phyloP scores from a whole-genome alignment of 2,329 filamentous ascomycete genomes.

The Rutstroemia sydowiana region DNA sequence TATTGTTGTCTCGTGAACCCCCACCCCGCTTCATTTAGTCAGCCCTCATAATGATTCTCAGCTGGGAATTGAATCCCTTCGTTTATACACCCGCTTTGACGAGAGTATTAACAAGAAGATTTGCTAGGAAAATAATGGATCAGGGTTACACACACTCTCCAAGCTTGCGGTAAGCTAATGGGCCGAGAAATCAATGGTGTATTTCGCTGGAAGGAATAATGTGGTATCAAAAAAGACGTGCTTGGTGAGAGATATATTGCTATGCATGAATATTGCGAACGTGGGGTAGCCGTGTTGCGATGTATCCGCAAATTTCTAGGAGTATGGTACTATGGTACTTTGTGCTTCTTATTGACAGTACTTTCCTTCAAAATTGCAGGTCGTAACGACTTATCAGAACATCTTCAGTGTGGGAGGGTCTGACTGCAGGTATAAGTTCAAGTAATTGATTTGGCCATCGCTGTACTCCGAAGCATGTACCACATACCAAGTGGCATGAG shows the following conservation, averaged over 20 bases:
- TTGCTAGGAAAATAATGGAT: neutral
- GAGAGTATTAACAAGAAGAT: constrained; percentile 10
- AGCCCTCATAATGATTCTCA: constrained; percentile 5
- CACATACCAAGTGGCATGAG: constrained; percentile 1
- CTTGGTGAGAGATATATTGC: constrained; percentile 8
- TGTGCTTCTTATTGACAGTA: neutral
- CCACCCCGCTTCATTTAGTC: constrained; percentile 11
- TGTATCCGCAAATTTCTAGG: neutral
- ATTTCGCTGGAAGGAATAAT: neutral
- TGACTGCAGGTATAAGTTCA: constrained; percentile 2
- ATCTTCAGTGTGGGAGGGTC: neutral
- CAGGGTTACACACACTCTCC: too few species aligned
- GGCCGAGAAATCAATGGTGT: too few species aligned
- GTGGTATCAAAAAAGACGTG: neutral
- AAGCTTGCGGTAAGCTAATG: too few species aligned
- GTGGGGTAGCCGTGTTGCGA: neutral
- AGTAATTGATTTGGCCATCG: neutral
- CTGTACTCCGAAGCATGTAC: constrained; percentile 1
- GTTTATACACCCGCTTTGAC: constrained; percentile 17
- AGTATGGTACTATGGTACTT: neutral
- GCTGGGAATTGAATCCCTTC: constrained; percentile 5
- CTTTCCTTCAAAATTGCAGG: neutral
- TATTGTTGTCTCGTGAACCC: constrained; percentile 11
- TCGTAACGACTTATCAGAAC: constrained; percentile 3
- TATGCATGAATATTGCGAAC: neutral